phyloP scores from a whole-genome alignment of 306 rosid genomes.

The Acacia melanoxylon region DNA sequence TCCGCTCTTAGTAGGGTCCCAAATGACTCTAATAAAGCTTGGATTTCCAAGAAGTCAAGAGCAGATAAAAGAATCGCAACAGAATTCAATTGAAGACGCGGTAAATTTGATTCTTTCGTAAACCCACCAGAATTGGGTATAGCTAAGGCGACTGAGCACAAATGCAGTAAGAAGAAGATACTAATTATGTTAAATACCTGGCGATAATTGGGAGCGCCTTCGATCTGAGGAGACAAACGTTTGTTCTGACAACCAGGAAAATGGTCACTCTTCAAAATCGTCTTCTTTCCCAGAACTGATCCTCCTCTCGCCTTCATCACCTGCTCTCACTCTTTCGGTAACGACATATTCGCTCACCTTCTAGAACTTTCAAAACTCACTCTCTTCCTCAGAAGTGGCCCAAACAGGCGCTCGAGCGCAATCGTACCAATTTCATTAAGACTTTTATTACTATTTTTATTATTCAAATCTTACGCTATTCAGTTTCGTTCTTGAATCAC shows the following conservation, averaged over 20 bases:
- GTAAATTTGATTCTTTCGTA: background rate
- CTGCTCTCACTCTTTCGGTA: conserved; percentile 66
- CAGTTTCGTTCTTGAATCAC: background rate
- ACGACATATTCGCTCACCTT: conserved; percentile 36
- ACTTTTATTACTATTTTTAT: background rate
- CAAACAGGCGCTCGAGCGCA: background rate
- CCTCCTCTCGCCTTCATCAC: conserved; percentile 87
- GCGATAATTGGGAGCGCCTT: conserved; percentile 96
- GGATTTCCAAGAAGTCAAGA: background rate
- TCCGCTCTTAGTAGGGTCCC: background rate
- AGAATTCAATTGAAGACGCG: background rate
- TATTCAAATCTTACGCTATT: background rate
- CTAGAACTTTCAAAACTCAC: background rate
- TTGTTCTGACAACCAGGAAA: conserved; percentile 97
- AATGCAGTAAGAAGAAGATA: background rate
- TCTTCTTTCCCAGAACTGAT: conserved; percentile 82
- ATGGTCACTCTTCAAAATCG: conserved; percentile 91
- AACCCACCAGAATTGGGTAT: too few species aligned
- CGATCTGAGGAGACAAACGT: conserved; percentile 81
- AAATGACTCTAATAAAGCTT: background rate
- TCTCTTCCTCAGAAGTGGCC: background rate
- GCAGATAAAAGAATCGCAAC: background rate
- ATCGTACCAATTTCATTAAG: background rate
- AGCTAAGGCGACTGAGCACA: background rate
- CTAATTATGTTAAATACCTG: conserved; percentile 40